phyloP scores from a whole-genome alignment of 805 yeast genomes.

The Monosporozyma yasuniensis region DNA sequence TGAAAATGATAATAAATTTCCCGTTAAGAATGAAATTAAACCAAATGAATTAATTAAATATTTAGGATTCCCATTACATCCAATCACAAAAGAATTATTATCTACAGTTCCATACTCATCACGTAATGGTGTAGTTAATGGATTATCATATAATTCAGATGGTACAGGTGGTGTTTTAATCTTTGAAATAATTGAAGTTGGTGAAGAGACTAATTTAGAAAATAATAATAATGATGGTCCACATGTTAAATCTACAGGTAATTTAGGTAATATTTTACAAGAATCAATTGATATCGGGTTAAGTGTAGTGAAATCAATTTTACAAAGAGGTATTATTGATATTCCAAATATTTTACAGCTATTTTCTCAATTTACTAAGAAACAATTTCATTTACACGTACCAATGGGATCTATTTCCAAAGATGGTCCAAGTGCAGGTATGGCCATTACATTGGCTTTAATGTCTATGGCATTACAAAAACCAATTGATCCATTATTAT shows the following conservation, averaged over 20 bases:
- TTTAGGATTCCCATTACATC: slow-evolving; percentile 55
- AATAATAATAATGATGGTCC: slow-evolving; percentile 29
- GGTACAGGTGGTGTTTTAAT: slow-evolving; percentile 78
- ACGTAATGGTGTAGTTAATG: slow-evolving; percentile 70
- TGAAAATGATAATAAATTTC: slow-evolving; percentile 32
- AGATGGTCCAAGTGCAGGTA: slow-evolving; percentile 52
- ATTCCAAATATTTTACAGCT: slow-evolving; percentile 19
- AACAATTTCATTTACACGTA: slow-evolving; percentile 72
- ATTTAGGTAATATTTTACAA: slow-evolving; percentile 91
- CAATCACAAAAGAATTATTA: slow-evolving; percentile 36
- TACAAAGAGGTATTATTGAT: slow-evolving; percentile 26
- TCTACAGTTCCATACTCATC: slow-evolving; percentile 40
- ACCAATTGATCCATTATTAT: slow-evolving; percentile 55
- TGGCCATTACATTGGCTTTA: slow-evolving; percentile 76
- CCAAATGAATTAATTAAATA: slow-evolving; percentile 54
- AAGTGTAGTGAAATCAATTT: slow-evolving; percentile 71
- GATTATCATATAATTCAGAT: slow-evolving; percentile 76
- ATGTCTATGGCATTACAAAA: slow-evolving; percentile 63
- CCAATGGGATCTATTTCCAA: slow-evolving; percentile 82
- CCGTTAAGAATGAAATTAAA: slow-evolving; percentile 31
- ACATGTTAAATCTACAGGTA: slow-evolving; percentile 72
- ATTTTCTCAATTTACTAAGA: slow-evolving; percentile 53
- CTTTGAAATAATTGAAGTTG: slow-evolving; percentile 66
- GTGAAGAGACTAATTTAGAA: slow-evolving; percentile 26
- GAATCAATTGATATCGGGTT: slow-evolving; percentile 87